phyloP scores from a whole-genome alignment of 768 basidiomycete species.

The Panellus pusillus region DNA sequence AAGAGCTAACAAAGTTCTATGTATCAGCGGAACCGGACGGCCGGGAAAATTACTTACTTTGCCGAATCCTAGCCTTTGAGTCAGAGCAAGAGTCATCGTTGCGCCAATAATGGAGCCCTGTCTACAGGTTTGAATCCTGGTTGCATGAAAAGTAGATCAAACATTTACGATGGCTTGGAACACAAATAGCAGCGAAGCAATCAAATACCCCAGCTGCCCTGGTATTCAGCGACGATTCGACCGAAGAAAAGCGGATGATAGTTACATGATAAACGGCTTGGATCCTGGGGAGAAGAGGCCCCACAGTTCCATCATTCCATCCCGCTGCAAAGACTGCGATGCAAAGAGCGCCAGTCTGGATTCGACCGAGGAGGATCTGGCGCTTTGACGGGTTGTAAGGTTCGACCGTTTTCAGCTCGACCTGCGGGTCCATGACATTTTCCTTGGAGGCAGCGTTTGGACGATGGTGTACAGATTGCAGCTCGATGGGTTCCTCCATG shows the following conservation, averaged over 20 bases:
- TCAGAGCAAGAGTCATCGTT: conserved; percentile 46
- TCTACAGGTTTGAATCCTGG: neutral
- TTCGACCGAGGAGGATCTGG: conserved; percentile 8
- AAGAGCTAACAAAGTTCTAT: conserved; percentile 14
- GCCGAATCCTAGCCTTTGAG: conserved; percentile 48
- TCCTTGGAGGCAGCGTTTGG: neutral
- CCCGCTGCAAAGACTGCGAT: conserved; percentile 17
- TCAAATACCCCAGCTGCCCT: conserved; percentile 43
- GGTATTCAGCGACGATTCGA: neutral
- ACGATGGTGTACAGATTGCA: too few species aligned
- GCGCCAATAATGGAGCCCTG: conserved; percentile 54
- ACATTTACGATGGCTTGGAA: conserved; percentile 29
- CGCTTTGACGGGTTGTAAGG: neutral
- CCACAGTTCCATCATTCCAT: conserved; percentile 20
- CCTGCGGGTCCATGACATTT: neutral
- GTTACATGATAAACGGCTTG: conserved; percentile 20
- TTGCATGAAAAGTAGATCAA: too few species aligned
- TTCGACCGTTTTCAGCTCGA: neutral
- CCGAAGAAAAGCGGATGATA: too few species aligned
- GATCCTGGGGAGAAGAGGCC: conserved; percentile 20
- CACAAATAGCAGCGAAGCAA: conserved; percentile 55
- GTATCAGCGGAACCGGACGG: neutral
- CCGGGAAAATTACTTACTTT: conserved; percentile 33
- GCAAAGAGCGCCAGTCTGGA: conserved; percentile 8
- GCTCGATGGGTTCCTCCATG: too few species aligned